phyloP scores from a whole-genome alignment of 345 rosid species.

The Anastatica hierochuntica region DNA sequence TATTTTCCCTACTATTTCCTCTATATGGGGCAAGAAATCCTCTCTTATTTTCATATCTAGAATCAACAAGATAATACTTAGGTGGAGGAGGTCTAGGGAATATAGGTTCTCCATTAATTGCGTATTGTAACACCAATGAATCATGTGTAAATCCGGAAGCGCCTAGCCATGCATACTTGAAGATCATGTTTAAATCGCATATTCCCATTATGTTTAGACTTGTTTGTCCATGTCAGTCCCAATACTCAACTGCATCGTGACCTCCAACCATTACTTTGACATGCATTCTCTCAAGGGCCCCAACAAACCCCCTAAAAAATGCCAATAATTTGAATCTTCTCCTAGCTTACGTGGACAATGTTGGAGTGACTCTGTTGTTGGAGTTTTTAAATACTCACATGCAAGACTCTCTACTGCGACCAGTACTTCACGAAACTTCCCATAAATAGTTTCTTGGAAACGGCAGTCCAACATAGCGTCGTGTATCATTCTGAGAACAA shows the following conservation, averaged over 20 bases:
- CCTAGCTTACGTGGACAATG: background rate
- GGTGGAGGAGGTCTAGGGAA: background rate
- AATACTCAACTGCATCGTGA: background rate
- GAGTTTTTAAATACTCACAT: background rate
- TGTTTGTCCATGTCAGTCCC: background rate
- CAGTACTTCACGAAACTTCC: background rate
- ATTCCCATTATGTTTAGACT: background rate
- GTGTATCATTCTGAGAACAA: background rate
- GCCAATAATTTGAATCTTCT: background rate
- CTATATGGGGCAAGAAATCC: background rate
- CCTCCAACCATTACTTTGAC: background rate
- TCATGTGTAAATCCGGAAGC: background rate
- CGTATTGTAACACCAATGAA: background rate
- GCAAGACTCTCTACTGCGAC: background rate
- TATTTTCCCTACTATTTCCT: background rate
- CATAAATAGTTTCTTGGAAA: background rate
- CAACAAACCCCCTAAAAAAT: background rate
- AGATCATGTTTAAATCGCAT: background rate
- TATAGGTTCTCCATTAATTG: background rate
- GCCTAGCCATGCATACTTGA: background rate
- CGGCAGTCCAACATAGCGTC: background rate
- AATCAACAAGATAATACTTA: background rate
- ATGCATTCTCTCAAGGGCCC: background rate
- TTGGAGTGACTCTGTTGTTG: background rate
- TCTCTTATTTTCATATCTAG: background rate